Percentiles rank a stretch among this genome's conserved stretches.
Evolutionary conservation across 2,329 filamentous ascomycete genomes (phyloP).

Genomic region (Cladobotryum protrusum): DNA sequence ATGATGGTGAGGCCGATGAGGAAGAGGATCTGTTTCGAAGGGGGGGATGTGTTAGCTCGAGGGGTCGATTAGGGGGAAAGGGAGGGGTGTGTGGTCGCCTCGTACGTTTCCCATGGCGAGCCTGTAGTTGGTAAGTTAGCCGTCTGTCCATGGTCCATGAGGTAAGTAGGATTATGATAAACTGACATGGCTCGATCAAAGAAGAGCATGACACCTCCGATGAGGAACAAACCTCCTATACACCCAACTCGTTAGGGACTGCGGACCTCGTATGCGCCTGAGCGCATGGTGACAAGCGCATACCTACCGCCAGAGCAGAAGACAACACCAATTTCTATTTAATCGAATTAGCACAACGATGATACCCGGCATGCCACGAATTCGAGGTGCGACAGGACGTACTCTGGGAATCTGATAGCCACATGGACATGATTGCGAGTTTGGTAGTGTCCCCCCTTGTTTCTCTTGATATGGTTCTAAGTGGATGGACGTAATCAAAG

Average conservation of each 20-base stretch:
- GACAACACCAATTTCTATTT: conserved; percentile 83
- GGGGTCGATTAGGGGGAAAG: conserved; percentile 5
- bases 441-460: not conserved
- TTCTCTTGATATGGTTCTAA: not conserved
- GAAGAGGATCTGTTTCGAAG: conserved; percentile 73
- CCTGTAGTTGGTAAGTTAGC: conserved; percentile 38
- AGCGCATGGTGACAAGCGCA: conserved; percentile 15
- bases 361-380: not conserved
- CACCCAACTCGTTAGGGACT: conserved; percentile 7
- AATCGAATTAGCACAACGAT: not conserved
- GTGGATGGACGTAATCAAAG: not conserved
- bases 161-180: no score
- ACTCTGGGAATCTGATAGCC: conserved; percentile 96
- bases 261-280: conserved; percentile 16
- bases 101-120: conserved; percentile 94
- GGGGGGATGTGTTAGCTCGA: conserved; percentile 10
- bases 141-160: not conserved
- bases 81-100: conserved; percentile 13
- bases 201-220: conserved; percentile 92
- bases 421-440: conserved; percentile 61
- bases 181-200: conserved; percentile 91
- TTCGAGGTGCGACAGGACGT: conserved; percentile 35
- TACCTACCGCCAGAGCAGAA: conserved; percentile 95
- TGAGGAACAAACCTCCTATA: conserved; percentile 85
- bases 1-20: conserved; percentile 93